Percentiles rank a stretch among this genome's conserved stretches.
Conservation (phyloP, 1,284 basidiomycete species). For the Agroathelia rolfsii region DNA sequence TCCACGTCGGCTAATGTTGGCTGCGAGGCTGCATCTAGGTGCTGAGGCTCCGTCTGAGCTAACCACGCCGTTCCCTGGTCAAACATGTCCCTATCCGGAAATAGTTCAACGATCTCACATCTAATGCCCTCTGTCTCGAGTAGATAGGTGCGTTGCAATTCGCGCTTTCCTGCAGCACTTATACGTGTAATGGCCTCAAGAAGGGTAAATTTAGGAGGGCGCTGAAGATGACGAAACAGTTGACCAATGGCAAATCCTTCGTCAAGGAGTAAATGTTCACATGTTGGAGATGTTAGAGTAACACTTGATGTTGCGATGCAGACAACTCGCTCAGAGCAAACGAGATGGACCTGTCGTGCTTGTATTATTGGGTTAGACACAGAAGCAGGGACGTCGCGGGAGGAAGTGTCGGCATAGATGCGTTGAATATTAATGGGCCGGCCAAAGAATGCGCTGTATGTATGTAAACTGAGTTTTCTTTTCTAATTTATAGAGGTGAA, state of each 20-base stretch:
- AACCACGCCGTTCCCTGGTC: conserved; percentile 42
- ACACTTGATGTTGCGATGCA: conserved; percentile 56
- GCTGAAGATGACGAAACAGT: conserved; percentile 46
- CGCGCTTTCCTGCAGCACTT: conserved; percentile 22
- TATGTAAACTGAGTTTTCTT: conserved; percentile 4
- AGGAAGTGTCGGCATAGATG: conserved; percentile 41
- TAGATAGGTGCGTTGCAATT: conserved; percentile 47
- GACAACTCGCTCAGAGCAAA: conserved; percentile 42
- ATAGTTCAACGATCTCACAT: conserved; percentile 59
- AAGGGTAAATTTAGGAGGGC: conserved; percentile 46
- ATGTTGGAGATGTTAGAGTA: conserved; percentile 40
- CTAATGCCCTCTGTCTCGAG: conserved; percentile 45
- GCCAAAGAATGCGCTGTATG: conserved; percentile 48
- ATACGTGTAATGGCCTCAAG: conserved; percentile 31
- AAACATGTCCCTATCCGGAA: conserved; percentile 59
- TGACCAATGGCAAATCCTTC: conserved; percentile 67
- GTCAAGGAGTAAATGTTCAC: conserved; percentile 53
- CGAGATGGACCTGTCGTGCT: conserved; percentile 51
- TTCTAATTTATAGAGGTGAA: background rate
- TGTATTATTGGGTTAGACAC: conserved; percentile 44
- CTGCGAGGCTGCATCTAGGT: too few relatives aligned
- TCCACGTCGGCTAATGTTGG: too few relatives aligned
- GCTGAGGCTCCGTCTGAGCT: too few relatives aligned
- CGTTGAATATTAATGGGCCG: conserved; percentile 46
- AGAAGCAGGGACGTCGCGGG: conserved; percentile 35